A percentile compares a stretch with the other conserved stretches of the same genome.
phyloP scores from a whole-genome alignment of 306 rosid genomes.

The Mimosa pudica region DNA sequence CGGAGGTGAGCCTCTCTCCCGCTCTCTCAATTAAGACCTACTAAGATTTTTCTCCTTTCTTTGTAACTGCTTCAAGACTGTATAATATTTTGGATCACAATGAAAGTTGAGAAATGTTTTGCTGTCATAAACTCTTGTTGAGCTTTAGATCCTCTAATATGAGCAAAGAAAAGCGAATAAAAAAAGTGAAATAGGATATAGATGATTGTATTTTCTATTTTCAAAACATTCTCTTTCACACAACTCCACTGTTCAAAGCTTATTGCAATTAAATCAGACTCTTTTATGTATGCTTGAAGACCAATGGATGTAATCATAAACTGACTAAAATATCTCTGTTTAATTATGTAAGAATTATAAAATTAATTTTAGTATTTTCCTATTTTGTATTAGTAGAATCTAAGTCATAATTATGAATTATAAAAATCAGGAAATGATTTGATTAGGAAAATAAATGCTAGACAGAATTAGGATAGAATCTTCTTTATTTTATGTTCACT shows the following conservation, averaged over 20 bases:
- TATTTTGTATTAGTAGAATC: too few species aligned
- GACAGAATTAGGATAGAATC: too few species aligned
- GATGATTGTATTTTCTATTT: neutral
- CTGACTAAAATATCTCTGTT: neutral
- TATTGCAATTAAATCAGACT: neutral
- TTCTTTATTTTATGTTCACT: too few species aligned
- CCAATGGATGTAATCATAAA: neutral
- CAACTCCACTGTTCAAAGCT: neutral
- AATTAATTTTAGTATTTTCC: too few species aligned
- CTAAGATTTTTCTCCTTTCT: neutral
- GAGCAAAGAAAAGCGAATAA: neutral
- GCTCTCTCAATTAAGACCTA: neutral
- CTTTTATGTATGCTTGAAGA: neutral
- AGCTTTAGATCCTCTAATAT: neutral
- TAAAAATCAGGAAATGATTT: too few species aligned
- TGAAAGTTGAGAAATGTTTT: neutral
- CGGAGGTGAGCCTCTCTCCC: conserved; percentile 61
- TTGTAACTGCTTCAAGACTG: neutral
- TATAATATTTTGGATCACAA: neutral
- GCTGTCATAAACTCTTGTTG: neutral
- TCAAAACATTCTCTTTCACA: neutral
- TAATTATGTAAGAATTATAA: neutral
- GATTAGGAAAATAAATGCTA: too few species aligned
- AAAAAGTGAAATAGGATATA: neutral
- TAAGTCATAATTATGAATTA: too few species aligned